A percentile compares a stretch with the other conserved stretches of the same genome.
phyloP scores from a whole-genome alignment of 1,139 yeast species.

The Candida sp. region DNA sequence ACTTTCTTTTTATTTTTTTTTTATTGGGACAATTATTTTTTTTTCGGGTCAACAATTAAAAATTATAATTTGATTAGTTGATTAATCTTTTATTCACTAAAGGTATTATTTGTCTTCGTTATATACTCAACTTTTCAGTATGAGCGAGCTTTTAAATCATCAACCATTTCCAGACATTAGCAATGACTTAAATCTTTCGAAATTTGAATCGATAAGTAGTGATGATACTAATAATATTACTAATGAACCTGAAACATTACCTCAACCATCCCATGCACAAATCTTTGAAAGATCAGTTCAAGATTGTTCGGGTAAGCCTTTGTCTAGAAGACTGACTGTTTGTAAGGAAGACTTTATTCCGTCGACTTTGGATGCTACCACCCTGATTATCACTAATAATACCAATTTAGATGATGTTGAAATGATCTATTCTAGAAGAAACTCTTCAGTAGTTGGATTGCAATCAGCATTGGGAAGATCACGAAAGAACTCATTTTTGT shows the following conservation, averaged over 20 bases:
- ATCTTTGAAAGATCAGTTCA: constrained; percentile 67
- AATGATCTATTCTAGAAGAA: constrained; percentile 63
- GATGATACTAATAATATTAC: neutral
- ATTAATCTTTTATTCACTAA: neutral
- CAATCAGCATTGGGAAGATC: constrained; percentile 59
- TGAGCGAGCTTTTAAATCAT: neutral
- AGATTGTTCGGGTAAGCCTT: constrained; percentile 31
- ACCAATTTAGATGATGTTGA: constrained; percentile 67
- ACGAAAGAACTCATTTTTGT: constrained; percentile 38
- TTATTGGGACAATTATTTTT: neutral
- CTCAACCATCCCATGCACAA: constrained; percentile 7
- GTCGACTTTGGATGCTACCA: constrained; percentile 79
- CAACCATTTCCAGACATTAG: neutral
- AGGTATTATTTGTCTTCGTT: neutral
- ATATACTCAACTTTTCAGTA: neutral
- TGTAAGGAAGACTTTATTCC: constrained; percentile 66
- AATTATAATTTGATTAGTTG: neutral
- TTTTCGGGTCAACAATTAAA: neutral
- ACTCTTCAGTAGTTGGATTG: constrained; percentile 54
- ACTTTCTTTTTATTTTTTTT: neutral
- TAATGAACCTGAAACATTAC: constrained; percentile 3
- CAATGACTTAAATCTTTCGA: neutral
- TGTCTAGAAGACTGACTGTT: constrained; percentile 26
- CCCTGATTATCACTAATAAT: constrained; percentile 56
- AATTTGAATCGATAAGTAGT: neutral